Evolutionary conservation across 2,329 filamentous ascomycete species (phyloP), one percentile per base, ranked within the genome.

Genomic region (Neonectria ditissima): DNA sequence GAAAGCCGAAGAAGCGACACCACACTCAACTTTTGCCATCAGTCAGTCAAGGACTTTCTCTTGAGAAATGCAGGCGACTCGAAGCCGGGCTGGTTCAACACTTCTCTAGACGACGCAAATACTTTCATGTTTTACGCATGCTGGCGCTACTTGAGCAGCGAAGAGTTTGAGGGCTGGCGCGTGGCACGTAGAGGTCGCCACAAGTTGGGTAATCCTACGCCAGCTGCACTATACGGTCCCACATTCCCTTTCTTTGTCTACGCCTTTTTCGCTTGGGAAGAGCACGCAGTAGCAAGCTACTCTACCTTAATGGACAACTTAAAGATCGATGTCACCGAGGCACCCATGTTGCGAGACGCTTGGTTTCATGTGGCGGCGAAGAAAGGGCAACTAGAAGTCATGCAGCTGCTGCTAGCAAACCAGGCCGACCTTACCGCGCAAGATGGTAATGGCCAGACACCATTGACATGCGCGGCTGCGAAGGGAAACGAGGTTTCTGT

Each of bases 1-100:
- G 1, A 0, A 18, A 4, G 1, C 3, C 2, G 4, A 2, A n/a
- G 11, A 2, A 26, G 16, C 4, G 16, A 30, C 9, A n/a, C 2
- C 2, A 48, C 45, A 7, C 24, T 48, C 26, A 48, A 48, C n/a
- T 48, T 48, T n/a, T 48, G 24, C 5, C 45, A 48, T n/a, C 45
- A 48, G n/a, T 48, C 45, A 1, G 45, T 48, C 4, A 48, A 48
- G 28, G 45, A 48, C 3, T 48, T 48, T 32, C 24, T 48, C 3
- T 20, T 41, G 37, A 11, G 2, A 30, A 10, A 7, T n/a, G 5
- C 20, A 34, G 37, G 5, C 7, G 37, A 5, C 9, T 39, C 37
- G 4, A 18, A 10, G 2, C 6, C 37, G 6, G 37, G 4, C 1
- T 39, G 37, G 37, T 39, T 39, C 8, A 16, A 3, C 7, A 39